Conservation (phyloP, 2,329 filamentous ascomycete species). For the Curvularia spicifera region DNA sequence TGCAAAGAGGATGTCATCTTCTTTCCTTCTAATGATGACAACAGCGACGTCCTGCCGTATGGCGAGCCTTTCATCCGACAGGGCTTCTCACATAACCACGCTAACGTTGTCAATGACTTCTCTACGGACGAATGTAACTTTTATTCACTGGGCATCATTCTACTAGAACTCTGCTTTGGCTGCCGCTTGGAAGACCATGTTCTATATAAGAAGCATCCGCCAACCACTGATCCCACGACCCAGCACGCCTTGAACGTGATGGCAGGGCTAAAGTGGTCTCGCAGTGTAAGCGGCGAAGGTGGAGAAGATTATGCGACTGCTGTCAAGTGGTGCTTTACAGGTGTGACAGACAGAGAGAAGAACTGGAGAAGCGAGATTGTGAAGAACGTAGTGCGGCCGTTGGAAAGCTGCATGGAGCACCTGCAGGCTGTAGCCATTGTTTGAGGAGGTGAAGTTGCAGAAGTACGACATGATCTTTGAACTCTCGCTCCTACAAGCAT, state of each 20-base stretch:
- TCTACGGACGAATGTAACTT: not conserved
- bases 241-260: not conserved
- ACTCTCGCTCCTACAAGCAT: not conserved
- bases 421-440: not conserved
- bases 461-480: no score
- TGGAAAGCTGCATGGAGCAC: not conserved
- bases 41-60: not conserved
- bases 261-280: not conserved
- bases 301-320: constrained; percentile 1
- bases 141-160: not conserved
- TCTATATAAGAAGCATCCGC: not conserved
- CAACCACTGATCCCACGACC: not conserved
- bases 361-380: not conserved
- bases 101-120: not conserved
- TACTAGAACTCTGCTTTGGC: not conserved
- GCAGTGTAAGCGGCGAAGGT: not conserved
- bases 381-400: not conserved
- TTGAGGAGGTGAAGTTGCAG: not conserved
- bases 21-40: not conserved
- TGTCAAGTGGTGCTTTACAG: constrained; percentile 3
- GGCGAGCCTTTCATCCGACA: not conserved
- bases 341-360: not conserved
- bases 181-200: not conserved
- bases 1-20: not conserved
- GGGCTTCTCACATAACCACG: not conserved